Conservation (phyloP, 768 basidiomycete species). For the Rhodotorula taiwanensis region DNA sequence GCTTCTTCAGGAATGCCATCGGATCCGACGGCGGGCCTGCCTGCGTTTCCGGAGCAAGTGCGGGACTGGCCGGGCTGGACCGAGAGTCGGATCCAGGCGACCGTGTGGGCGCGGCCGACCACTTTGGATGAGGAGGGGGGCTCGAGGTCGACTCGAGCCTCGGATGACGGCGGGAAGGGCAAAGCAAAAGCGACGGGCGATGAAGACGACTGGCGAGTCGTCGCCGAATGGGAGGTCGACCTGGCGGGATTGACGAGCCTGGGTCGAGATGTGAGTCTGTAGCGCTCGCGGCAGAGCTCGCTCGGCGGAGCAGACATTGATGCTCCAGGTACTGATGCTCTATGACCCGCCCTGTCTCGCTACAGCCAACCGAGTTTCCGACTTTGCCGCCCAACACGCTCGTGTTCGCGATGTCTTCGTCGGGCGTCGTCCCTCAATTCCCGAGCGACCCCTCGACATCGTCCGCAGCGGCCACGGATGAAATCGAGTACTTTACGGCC, state of each 20-base stretch:
- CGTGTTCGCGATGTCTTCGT: slow-evolving; percentile 22
- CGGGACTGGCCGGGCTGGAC: slow-evolving; percentile 12
- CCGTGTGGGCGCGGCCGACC: slow-evolving; percentile 14
- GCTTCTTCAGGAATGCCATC: not conserved
- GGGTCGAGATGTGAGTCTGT: slow-evolving; percentile 25
- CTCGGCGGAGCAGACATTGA: too few species aligned
- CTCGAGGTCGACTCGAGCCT: too few species aligned
- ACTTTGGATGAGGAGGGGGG: not conserved
- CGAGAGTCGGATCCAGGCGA: slow-evolving; percentile 1
- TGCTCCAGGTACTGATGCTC: too few species aligned
- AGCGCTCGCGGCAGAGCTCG: too few species aligned
- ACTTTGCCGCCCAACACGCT: slow-evolving; percentile 33
- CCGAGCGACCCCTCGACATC: not conserved
- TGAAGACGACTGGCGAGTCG: slow-evolving; percentile 8
- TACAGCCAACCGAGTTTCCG: slow-evolving; percentile 25
- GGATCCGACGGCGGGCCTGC: not conserved
- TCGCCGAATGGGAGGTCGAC: slow-evolving; percentile 31
- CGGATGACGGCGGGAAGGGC: slow-evolving; percentile 4
- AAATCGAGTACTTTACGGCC: slow-evolving; percentile 34
- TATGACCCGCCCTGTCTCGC: not conserved
- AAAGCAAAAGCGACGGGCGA: not conserved
- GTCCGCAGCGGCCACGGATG: slow-evolving; percentile 1
- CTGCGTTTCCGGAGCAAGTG: not conserved
- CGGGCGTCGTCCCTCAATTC: not conserved
- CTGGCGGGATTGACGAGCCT: slow-evolving; percentile 24